phyloP scores from a whole-genome alignment of 805 yeast genomes.

The Sugiyamaella chiloensis region DNA sequence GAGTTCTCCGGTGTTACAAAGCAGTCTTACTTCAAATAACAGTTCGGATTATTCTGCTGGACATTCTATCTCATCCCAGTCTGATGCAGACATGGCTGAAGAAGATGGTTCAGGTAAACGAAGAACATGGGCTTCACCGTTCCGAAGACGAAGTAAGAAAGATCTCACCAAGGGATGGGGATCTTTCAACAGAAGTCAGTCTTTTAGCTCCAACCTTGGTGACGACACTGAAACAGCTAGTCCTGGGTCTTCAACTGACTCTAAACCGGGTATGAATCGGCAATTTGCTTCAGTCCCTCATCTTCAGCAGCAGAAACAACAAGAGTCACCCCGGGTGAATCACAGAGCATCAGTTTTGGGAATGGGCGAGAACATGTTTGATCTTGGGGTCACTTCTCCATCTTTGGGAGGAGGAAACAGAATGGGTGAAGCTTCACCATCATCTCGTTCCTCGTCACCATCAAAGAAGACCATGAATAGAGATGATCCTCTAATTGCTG shows the following conservation, averaged over 20 bases:
- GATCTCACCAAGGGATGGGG: constrained; percentile 31
- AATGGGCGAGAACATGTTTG: constrained; percentile 33
- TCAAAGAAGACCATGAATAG: constrained; percentile 22
- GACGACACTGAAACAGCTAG: constrained; percentile 4
- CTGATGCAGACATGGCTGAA: constrained; percentile 5
- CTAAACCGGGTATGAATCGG: constrained; percentile 17
- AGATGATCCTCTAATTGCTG: constrained; percentile 54
- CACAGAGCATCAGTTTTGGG: constrained; percentile 20
- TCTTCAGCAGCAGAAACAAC: not conserved
- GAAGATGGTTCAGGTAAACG: constrained; percentile 20
- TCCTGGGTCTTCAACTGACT: constrained; percentile 14
- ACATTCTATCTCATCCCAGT: constrained; percentile 21
- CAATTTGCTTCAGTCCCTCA: constrained; percentile 9
- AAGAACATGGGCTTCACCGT: constrained; percentile 45
- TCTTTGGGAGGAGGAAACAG: constrained; percentile 1
- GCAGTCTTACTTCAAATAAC: constrained; percentile 21
- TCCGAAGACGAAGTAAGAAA: constrained; percentile 37
- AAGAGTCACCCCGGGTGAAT: not conserved
- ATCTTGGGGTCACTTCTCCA: constrained; percentile 24
- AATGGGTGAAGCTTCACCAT: not conserved
- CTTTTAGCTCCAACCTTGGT: constrained; percentile 9
- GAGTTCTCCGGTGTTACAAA: constrained; percentile 22
- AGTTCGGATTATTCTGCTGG: constrained; percentile 26
- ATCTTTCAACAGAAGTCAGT: constrained; percentile 7
- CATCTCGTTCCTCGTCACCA: constrained; percentile 17